These are phyloP conservation scores for Pyricularia pennisetigena DNA, from an alignment of 2,329 filamentous ascomycete species.

Conservation along the genomic window DNA sequence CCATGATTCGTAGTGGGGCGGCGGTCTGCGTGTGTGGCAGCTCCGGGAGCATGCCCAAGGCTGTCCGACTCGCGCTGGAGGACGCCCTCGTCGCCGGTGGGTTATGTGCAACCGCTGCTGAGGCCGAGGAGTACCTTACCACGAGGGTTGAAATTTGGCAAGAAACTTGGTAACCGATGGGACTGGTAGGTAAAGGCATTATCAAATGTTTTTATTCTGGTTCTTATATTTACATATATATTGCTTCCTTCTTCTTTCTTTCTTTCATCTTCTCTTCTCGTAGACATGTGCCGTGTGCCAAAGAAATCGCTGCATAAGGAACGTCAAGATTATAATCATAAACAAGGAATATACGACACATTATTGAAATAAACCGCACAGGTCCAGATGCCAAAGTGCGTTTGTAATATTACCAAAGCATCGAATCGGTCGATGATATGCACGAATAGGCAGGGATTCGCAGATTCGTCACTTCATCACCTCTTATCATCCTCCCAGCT, in stretches of 20 bases:
- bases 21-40: conserved; percentile 47
- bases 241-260: not conserved
- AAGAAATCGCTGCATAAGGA: not conserved
- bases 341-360: not conserved
- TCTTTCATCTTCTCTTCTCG: not conserved
- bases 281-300: not conserved
- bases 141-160: conserved; percentile 40
- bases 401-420: not conserved
- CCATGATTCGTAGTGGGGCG: conserved; percentile 26
- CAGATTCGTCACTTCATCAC: not conserved
- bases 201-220: not conserved
- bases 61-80: conserved; percentile 40
- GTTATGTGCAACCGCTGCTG: conserved; percentile 19
- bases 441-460: not conserved
- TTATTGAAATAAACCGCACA: not conserved
- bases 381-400: not conserved
- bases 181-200: not conserved
- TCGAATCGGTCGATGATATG: not conserved
- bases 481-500: conserved; percentile 35
- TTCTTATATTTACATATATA: not conserved
- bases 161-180: conserved; percentile 47
- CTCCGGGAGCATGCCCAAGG: conserved; percentile 46
- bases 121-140: conserved; percentile 23
- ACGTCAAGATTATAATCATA: not conserved
- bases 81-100: conserved; percentile 33